Percentiles rank a stretch among this genome's conserved stretches.
Evolutionary conservation across 2,329 filamentous ascomycete genomes (phyloP).

Genomic region (Blastomyces emzantsi): DNA sequence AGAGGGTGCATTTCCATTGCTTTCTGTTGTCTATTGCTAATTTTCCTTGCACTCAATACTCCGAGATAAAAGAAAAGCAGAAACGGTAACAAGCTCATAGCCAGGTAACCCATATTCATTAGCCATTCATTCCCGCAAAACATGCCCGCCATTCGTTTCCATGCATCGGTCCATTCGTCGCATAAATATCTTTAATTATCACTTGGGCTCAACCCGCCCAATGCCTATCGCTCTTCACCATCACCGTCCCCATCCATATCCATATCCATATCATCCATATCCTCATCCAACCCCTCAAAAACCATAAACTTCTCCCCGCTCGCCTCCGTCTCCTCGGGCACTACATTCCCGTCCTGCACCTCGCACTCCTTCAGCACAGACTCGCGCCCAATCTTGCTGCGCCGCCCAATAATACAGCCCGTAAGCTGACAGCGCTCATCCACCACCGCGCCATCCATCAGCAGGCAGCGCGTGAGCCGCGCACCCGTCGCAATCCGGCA

Average conservation of each 20-base stretch:
- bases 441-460: conserved; percentile 87
- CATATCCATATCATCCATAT: conserved; percentile 27
- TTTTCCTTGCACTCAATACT: neutral
- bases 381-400: conserved; percentile 74
- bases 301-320: conserved; percentile 56
- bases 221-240: conserved; percentile 7
- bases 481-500: conserved; percentile 82
- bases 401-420: conserved; percentile 74
- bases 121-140: neutral
- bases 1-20: neutral
- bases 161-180: neutral
- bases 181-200: neutral
- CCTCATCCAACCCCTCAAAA: conserved; percentile 39
- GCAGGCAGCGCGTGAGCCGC: conserved; percentile 72
- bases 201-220: neutral
- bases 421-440: conserved; percentile 78
- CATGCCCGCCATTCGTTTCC: neutral
- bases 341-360: conserved; percentile 73
- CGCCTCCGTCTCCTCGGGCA: conserved; percentile 65
- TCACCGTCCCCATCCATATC: conserved; percentile 19
- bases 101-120: neutral
- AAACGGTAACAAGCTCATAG: neutral
- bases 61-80: neutral
- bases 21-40: neutral
- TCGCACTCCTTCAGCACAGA: conserved; percentile 80